Evolutionary conservation across 2,329 filamentous ascomycete species (phyloP).

Genomic region (Sordariomycetes sp.): DNA sequence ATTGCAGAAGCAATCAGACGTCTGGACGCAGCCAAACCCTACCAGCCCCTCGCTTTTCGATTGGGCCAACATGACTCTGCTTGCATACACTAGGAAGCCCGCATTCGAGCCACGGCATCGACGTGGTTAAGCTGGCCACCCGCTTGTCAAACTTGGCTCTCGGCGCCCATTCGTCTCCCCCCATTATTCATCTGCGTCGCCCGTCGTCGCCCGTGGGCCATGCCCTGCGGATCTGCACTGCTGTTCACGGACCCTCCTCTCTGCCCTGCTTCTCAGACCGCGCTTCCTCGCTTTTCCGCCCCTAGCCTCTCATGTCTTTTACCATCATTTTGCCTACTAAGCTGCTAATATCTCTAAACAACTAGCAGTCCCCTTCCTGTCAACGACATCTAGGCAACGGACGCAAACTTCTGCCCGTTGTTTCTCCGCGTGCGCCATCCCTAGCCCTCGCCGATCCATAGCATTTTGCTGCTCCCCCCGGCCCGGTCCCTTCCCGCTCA

Average conservation of each 20-base stretch:
- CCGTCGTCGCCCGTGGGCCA: background rate
- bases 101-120: conserved; percentile 28
- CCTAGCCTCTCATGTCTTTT: background rate
- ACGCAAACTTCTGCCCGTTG: background rate
- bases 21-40: background rate
- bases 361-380: background rate
- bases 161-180: background rate
- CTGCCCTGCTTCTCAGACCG: background rate
- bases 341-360: background rate
- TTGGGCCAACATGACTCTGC: conserved; percentile 8
- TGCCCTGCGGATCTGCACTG: background rate
- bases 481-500: background rate
- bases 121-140: conserved; percentile 9
- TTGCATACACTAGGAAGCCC: conserved; percentile 14
- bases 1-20: conserved; percentile 10
- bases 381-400: background rate
- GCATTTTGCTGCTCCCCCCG: background rate
- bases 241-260: background rate
- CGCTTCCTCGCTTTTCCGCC: background rate
- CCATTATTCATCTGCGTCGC: background rate
- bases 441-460: background rate
- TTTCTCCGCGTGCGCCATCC: background rate
- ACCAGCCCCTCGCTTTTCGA: conserved; percentile 6
- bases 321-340: background rate
- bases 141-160: background rate